Evolutionary conservation across 805 yeast species (phyloP), one percentile per base, ranked within the genome.

Genomic region (Wickerhamiella kazuoi): DNA sequence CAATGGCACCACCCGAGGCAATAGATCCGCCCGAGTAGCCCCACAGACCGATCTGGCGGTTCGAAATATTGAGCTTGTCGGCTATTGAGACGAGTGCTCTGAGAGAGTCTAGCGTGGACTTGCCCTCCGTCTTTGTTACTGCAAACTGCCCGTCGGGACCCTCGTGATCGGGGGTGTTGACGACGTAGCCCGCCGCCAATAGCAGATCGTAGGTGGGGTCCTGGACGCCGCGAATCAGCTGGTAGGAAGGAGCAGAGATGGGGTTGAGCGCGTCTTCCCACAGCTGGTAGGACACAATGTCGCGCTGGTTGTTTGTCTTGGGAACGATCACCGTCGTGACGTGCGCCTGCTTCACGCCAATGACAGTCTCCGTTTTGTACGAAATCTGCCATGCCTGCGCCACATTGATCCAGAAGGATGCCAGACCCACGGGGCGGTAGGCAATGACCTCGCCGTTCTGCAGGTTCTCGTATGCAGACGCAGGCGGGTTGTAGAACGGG

Each of bases 11-110:
- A n/a, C 53, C 55, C 11, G 50, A 32, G 14, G 54, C 47, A n/a
- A 38, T 34, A 4, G 52, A 48, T n/a, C 47, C 53, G 6, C 51
- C 51, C 5, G 54, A 52, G 44, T 50, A 51, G 19, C 55, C 55
- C 50, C 52, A 46, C 30, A 51, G 39, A 8, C 45, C 55, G 9
- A 49, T 35, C 32, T 41, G 37, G 23, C 32, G 41, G 24, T 37
- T 37, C 15, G 29, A 20, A 34, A 49, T 36, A 15, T 45, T 46
- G 9, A 43, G 41, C 19, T 41, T 16, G 33, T 37, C 28, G 3
- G 21, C 21, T 6, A 48, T 42, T 20, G 38, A 31, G 15, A 45
- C 38, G 6, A 48, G 46, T 1, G 59, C 60, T 2, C 54, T 40
- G 7, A 55, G 37, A 1, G 57, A 44, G 40, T 55, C 58, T 13